A percentile compares a stretch with the other conserved stretches of the same genome.
Evolutionary conservation across 352 stramenopile genomes (phyloP).

Genomic region (Phytophthora rubi): DNA sequence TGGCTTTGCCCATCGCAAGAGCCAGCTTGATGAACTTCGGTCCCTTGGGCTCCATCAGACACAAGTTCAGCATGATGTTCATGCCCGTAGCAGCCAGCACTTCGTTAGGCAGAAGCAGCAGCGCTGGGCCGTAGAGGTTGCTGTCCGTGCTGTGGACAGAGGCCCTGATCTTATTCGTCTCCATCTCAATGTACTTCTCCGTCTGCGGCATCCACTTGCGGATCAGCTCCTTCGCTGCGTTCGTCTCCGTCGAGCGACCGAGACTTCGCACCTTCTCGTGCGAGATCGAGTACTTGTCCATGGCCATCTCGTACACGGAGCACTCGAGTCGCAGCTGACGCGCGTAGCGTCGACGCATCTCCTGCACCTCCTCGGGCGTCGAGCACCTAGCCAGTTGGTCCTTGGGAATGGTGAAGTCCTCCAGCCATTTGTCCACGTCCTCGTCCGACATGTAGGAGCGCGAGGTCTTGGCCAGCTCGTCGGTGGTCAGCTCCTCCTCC

Average conservation of each 20-base stretch:
- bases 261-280: constrained; percentile 59
- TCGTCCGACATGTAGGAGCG: constrained; percentile 65
- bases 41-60: constrained; percentile 64
- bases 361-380: constrained; percentile 52
- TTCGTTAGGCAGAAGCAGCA: constrained; percentile 66
- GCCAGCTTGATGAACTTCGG: constrained; percentile 87
- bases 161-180: constrained; percentile 59
- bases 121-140: constrained; percentile 72
- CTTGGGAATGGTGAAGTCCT: constrained; percentile 57
- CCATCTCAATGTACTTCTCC: constrained; percentile 48
- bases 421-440: constrained; percentile 82
- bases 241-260: constrained; percentile 55
- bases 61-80: constrained; percentile 79
- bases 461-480: constrained; percentile 12
- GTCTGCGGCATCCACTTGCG: constrained; percentile 61
- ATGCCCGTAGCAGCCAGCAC: constrained; percentile 65
- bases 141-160: constrained; percentile 62
- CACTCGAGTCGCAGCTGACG: constrained; percentile 81
- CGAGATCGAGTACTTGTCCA: constrained; percentile 65
- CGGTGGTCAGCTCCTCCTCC: constrained; percentile 25
- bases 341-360: constrained; percentile 73
- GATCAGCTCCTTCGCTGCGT: constrained; percentile 68
- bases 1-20: constrained; percentile 71
- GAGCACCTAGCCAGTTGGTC: constrained; percentile 59
- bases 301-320: constrained; percentile 82